Base-by-base conservation (phyloP, 371 early-diverging fungal genomes). In the Mortierella sp. region DNA sequence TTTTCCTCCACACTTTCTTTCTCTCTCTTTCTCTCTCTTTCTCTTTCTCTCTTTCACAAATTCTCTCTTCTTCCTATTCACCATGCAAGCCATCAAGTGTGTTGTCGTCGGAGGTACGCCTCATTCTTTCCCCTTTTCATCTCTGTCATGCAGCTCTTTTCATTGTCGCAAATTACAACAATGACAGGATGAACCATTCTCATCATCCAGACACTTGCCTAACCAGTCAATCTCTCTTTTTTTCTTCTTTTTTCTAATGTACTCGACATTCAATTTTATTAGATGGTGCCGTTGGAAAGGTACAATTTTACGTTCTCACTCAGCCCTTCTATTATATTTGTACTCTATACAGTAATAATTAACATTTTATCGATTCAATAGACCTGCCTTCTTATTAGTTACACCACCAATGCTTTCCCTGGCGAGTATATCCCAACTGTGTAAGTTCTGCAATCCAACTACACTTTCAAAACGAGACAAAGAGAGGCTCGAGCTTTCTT, bases 361-460 rank as follows among this genome's bases (percentile, higher is more conserved):
- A 45, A 45, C 19, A 45, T 17, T n/a, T n/a, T 5, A 10, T 45
- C 45, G n/a, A 19, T 5, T 19, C n/a, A 15, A 43, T 26, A 98
- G 88, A 97, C 99, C 13, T 97, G 98, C 84, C 89, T 97, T 53
- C 88, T 99, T 66, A 97, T 97, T 84, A 92, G 92, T 77, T 99
- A 98, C 87, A 97, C 97, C 45, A 96, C 97, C 72, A 97, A 97
- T 85, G 97, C 97, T 31, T 99, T 98, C 89, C 98, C 98, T 40
- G 98, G 96, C 60, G 98, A 97, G 88, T 97, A 97, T 84, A 96
- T 97, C 72, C 98, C 98, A 68, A 98, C 98, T 65, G 98, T 98
- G 96, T 97, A 95, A 89, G 89, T 26, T 19, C 40, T 61, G 26
- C 43, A 17, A 60, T 60, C 19, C 26, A 40, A 40, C 9, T n/a